Base-by-base conservation (phyloP, 139 green algal genomes). In the Picochlorum sp. region DNA sequence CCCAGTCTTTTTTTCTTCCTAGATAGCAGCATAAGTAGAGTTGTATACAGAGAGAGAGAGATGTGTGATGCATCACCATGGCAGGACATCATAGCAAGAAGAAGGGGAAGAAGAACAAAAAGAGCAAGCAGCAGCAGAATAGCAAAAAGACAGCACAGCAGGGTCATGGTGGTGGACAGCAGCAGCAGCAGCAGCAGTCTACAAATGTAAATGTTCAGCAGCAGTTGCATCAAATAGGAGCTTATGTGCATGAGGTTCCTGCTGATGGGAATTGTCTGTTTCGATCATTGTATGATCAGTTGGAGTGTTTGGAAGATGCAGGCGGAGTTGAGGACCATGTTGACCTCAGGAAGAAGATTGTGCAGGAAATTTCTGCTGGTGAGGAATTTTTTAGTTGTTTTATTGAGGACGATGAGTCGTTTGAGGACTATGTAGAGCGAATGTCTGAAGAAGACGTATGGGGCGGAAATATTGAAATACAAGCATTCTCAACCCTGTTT, bases 401-500 rank as follows among this genome's bases (percentile, higher is more conserved):
- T 72, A 65, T 88, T 15, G 81, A 85, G 49, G 81, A 88, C 21
- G 80, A 85, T 15, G 68, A 82, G 49, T 45, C 20, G 16, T 85
- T 81, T 57, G 67, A 81, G 6, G 55, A 69, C n/a, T 88, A 88
- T 65, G 68, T 69, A 50, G 30, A 69, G 13, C 41, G 71, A 24
- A 86, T 88, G 80, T 37, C 50, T 32, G 15, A 69, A 45, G 67
- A 77, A 44, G 79, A 67, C 9, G 63, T 50, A 41, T 88, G 81
- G 81, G 81, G 68, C 32, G 81, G 81, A 2, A 54, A 87, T 57
- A 76, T 85, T 24, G 81, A 88, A 62, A 60, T 85, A 32, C 80
- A 87, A 45, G 81, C 80, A 15, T 49, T 67, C 5, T 79, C 70
- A 10, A 28, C 73, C 6, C 23, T 69, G 8, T 49, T 70, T n/a